Conservation (phyloP, 1,284 basidiomycete genomes). For the Schizophyllum amplum region DNA sequence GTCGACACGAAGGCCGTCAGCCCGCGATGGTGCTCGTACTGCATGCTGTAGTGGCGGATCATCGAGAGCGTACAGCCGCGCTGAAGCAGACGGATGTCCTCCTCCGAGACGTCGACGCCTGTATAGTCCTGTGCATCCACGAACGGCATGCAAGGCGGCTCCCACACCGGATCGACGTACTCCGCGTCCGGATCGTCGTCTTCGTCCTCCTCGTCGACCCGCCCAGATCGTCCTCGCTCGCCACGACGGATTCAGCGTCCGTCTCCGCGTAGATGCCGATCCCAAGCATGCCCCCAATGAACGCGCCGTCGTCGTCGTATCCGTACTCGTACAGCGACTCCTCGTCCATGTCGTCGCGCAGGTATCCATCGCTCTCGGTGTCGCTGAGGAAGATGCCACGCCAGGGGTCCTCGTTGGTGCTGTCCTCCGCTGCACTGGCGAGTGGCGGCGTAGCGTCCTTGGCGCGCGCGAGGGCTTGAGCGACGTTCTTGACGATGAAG, state of each 20-base stretch:
- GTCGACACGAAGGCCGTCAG: slow-evolving; percentile 32
- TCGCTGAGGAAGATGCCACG: slow-evolving; percentile 50
- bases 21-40: slow-evolving; percentile 44
- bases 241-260: slow-evolving; percentile 10
- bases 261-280: slow-evolving; percentile 2
- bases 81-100: slow-evolving; percentile 41
- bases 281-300: slow-evolving; percentile 5
- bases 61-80: slow-evolving; percentile 54
- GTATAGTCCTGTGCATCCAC: slow-evolving; percentile 29
- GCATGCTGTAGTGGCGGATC: slow-evolving; percentile 46
- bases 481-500: slow-evolving; percentile 57
- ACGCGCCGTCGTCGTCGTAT: not conserved
- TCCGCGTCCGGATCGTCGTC: slow-evolving; percentile 18
- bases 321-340: slow-evolving; percentile 8
- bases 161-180: slow-evolving; percentile 44
- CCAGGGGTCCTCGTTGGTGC: slow-evolving; percentile 50
- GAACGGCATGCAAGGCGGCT: slow-evolving; percentile 35
- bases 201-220: slow-evolving; percentile 22
- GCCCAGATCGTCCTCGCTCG: slow-evolving; percentile 15
- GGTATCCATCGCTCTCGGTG: slow-evolving; percentile 19
- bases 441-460: slow-evolving; percentile 20
- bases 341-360: slow-evolving; percentile 12
- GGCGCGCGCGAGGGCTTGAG: slow-evolving; percentile 36
- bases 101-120: slow-evolving; percentile 26
- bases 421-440: slow-evolving; percentile 12